Base-by-base conservation (phyloP, 2,329 filamentous ascomycete genomes). In the Penicillium thymicola region DNA sequence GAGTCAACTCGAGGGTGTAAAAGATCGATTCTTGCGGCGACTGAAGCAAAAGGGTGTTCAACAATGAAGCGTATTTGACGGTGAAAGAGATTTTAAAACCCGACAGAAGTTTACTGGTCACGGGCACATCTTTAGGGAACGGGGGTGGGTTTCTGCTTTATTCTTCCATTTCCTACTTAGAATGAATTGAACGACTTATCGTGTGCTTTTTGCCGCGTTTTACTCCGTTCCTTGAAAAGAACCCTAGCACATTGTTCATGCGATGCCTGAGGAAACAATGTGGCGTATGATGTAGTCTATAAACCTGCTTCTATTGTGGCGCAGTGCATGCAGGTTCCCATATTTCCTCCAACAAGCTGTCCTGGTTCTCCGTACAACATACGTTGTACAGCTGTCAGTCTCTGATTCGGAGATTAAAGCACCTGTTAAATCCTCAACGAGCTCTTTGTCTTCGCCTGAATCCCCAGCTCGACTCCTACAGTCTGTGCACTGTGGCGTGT, bases 311-410 rank as follows among this genome's bases (percentile, higher is more conserved):
- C 27, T 36, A 7, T 10, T 36, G 51, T 49, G 51, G 51, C 51
- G 51, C 44, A 54, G 51, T 54, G 28, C 51, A 28, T 54, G 28
- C 43, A 49, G 43, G 11, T 38, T 25, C n/a, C 44, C 51, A 27
- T 40, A 11, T 25, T 49, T 16, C 23, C 18, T 7, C 51, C 36
- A 54, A 49, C 18, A 48, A 27, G 27, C 11, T 40, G 28, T 21
- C 4, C 16, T 10, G 5, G 14, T n/a, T 37, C 21, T 9, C 21
- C 13, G 14, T 47, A 41, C 21, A 21, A 21, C 21, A 21, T 21
- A 21, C 34, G 25, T n/a, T 27, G 18, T 34, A 49, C 51, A 54
- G 13, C 11, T 48, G 43, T 40, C 51, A 41, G 10, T 18, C 28
- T 49, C 43, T 49, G 36, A 42, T 49, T 49, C 28, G 21, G 34